Conservation (phyloP, 768 basidiomycete genomes). For the Chalciporus piperatus region DNA sequence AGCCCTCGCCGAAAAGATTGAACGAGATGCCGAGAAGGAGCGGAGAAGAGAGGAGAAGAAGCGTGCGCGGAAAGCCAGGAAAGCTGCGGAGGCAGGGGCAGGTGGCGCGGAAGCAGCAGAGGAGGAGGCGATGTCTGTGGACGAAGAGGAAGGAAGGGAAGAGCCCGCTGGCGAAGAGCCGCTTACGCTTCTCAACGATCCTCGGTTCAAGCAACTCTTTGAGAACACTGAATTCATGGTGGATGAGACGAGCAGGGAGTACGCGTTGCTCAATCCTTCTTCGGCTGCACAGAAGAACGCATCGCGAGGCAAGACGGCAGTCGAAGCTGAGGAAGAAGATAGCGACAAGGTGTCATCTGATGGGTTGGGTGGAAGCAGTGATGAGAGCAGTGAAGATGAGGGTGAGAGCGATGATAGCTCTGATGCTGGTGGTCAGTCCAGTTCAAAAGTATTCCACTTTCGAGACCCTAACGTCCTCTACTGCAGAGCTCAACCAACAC, state of each 20-base stretch:
- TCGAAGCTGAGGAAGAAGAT: conserved; percentile 88
- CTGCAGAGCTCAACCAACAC: conserved; percentile 48
- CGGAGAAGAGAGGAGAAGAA: conserved; percentile 55
- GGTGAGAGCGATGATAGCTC: conserved; percentile 48
- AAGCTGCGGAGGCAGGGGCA: conserved; percentile 32
- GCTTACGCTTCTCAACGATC: conserved; percentile 69
- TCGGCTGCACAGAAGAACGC: conserved; percentile 53
- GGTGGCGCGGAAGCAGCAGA: conserved; percentile 32
- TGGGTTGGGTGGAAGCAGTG: conserved; percentile 42
- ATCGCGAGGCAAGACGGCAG: conserved; percentile 64
- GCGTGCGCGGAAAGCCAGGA: conserved; percentile 43
- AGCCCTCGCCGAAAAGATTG: conserved; percentile 75
- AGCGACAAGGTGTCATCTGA: conserved; percentile 68
- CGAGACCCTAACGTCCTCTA: conserved; percentile 9
- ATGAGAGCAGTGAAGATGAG: conserved; percentile 45
- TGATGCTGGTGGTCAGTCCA: conserved; percentile 51
- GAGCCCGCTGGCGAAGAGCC: conserved; percentile 20
- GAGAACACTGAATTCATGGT: conserved; percentile 90
- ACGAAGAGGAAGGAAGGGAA: conserved; percentile 9
- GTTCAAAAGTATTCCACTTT: conserved; percentile 8
- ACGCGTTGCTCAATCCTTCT: conserved; percentile 90
- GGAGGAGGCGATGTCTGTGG: conserved; percentile 34
- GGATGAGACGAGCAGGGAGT: conserved; percentile 86
- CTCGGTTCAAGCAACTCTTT: conserved; percentile 88
- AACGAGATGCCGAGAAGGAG: conserved; percentile 59